These are phyloP conservation scores for Scutellaria baicalensis DNA, from an alignment of 257 asterid species.

Conservation along the genomic window DNA sequence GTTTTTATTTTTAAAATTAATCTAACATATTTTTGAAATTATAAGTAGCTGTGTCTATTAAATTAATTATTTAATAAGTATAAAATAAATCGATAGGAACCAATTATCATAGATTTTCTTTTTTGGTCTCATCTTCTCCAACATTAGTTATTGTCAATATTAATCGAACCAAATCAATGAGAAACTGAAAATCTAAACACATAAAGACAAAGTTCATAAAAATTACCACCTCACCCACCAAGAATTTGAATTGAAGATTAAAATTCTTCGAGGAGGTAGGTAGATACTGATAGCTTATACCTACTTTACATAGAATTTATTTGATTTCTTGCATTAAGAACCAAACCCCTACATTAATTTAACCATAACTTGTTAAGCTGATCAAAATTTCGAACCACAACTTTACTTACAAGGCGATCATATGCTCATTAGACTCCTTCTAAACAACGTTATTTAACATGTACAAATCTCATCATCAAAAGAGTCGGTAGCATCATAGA, in stretches of 20 bases:
- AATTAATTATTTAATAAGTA: no score
- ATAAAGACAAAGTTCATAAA: not conserved
- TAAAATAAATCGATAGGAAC: no score
- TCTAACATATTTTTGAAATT: no score
- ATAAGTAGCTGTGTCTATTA: no score
- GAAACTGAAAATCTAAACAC: no score
- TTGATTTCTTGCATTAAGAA: not conserved
- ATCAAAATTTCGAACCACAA: not conserved
- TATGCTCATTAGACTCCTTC: not conserved
- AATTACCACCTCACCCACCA: not conserved
- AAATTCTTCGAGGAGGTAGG: not conserved
- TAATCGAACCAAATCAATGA: no score
- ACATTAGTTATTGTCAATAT: no score
- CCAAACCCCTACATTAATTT: not conserved
- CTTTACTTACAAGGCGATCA: slow-evolving; percentile 5
- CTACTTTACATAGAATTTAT: not conserved
- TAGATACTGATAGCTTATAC: not conserved
- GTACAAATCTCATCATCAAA: not conserved
- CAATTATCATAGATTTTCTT: no score
- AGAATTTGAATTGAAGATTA: not conserved
- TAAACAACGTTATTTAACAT: not conserved
- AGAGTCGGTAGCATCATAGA: slow-evolving; percentile 16
- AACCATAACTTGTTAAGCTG: slow-evolving; percentile 13
- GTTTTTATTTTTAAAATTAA: no score
- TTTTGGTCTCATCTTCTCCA: no score